Base-by-base conservation (phyloP, 805 yeast genomes). In the Schwanniomyces sp. region DNA sequence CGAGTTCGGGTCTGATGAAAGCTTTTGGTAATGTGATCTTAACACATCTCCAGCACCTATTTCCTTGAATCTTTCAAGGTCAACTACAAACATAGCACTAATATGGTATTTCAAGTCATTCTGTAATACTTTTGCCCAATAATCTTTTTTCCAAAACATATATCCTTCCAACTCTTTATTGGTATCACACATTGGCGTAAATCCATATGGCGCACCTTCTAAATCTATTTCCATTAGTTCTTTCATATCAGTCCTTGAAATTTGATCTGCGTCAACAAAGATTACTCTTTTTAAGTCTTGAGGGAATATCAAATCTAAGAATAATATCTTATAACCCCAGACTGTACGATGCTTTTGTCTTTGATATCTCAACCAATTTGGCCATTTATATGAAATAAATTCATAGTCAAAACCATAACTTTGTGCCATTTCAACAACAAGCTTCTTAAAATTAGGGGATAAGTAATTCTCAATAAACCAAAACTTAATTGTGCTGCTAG, bases 81-180 rank as follows among this genome's bases (percentile, higher is more conserved):
- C 96, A 44, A 91, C 85, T 7, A 91, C 88, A 58, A 82, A 91
- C 18, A 88, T 72, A 0, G 97, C 97, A 64, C 95, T 84, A 53
- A 88, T 86, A 57, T 91, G 95, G 63, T 90, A 87, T 48, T 81
- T 85, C 29, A 74, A 69, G 8, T 76, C 75, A 36, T 81, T 77
- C 30, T 78, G 80, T 38, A 92, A 69, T 24, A 77, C 75, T 3
- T 75, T 74, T 49, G 80, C 70, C 99, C 99, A 92, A 64, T 89
- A 92, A 0, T 97, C 98, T 51, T 82, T 80, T 58, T 90, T 86
- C 99, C 98, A 94, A 68, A 92, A 94, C 52, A 94, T 65, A 63
- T 76, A 88, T 0, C 92, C 95, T 60, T 87, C 92, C 85, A 85
- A 86, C 55, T 87, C 95, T 24, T 66, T 65, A 43, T 92, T 72